Evolutionary conservation across 345 rosid species (phyloP), one percentile per base, ranked within the genome.

Genomic region (Lumnitzera racemosa): DNA sequence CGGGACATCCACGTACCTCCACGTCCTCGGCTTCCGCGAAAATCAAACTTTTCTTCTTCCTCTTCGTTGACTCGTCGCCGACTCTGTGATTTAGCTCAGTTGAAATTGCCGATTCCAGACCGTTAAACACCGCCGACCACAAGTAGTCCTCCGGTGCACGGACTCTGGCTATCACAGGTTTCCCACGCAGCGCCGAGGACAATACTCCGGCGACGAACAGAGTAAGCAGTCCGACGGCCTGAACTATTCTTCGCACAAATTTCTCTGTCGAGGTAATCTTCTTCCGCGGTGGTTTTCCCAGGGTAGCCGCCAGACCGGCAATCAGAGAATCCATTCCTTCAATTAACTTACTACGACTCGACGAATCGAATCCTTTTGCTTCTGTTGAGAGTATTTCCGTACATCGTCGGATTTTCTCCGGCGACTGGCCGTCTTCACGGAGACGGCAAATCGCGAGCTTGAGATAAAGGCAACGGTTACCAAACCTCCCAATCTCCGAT

Each of bases 41-140:
- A 17, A 12, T 5, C 31, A 6, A 17, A 23, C 46, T 54, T 36
- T 6, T 15, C 15, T 46, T 53, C 48, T 46, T 53, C 48, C 13
- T 15, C 43, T 36, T 36, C 43, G 43, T 36, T 36, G 43, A 36
- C 46, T 24, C 51, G 20, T 15, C 51, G 46, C 50, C 41, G 23
- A 17, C 6, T 46, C 58, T 16, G 31, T 46, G 58, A 13, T 62
- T 62, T 41, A 62, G 14, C 66, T 62, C 51, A 20, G 58, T 13
- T 20, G 43, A 62, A 20, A 62, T 31, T 49, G 58, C 46, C 15
- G 66, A 53, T 25, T 53, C 43, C 43, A 62, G 51, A 2, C 24
- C 43, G 58, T 62, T 62, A 51, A 62, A 62, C 58, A 51, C 13
- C 58, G 15, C 58, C 15, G 66, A 31, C 66, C 66, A 62, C 43